Evolutionary conservation across 805 yeast species (phyloP).

Genomic region (Myxozyma nipponensis): DNA sequence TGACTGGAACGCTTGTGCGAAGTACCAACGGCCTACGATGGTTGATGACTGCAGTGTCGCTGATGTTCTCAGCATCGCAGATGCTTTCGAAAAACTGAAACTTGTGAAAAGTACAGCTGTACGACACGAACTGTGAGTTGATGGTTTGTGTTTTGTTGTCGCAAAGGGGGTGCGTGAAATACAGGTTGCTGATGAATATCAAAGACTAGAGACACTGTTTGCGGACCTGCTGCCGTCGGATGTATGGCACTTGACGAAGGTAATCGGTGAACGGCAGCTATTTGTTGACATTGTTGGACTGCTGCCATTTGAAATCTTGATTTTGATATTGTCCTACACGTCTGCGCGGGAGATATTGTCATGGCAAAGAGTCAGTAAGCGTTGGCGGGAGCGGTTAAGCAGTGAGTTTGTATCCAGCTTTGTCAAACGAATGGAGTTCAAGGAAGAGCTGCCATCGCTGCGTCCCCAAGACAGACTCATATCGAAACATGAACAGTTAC

Average conservation of each 20-base stretch:
- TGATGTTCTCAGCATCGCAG: constrained; percentile 1
- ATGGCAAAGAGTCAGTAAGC: constrained; percentile 25
- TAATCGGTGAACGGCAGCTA: constrained; percentile 22
- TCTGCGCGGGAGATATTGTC: constrained; percentile 20
- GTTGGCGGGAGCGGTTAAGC: constrained; percentile 23
- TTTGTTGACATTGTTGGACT: constrained; percentile 23
- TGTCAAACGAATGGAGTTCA: constrained; percentile 16
- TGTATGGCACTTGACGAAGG: constrained; percentile 24
- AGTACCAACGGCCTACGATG: no score
- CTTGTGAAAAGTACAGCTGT: constrained; percentile 7
- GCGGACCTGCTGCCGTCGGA: constrained; percentile 23
- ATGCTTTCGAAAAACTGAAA: constrained; percentile 13
- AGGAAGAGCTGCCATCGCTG: constrained; percentile 21
- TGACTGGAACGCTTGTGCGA: no score
- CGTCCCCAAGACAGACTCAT: constrained; percentile 20
- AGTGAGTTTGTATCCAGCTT: constrained; percentile 19
- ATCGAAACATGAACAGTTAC: constrained; percentile 18
- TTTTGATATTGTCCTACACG: constrained; percentile 18
- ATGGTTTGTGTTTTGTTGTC: background rate
- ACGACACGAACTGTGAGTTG: constrained; percentile 19
- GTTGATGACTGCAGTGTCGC: background rate
- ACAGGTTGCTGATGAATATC: no score
- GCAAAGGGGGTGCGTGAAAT: background rate
- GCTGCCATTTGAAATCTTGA: constrained; percentile 20
- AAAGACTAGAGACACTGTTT: constrained; percentile 13